These are phyloP conservation scores for Leccinum fallax DNA, from an alignment of 1,284 basidiomycete species.

Conservation along the genomic window DNA sequence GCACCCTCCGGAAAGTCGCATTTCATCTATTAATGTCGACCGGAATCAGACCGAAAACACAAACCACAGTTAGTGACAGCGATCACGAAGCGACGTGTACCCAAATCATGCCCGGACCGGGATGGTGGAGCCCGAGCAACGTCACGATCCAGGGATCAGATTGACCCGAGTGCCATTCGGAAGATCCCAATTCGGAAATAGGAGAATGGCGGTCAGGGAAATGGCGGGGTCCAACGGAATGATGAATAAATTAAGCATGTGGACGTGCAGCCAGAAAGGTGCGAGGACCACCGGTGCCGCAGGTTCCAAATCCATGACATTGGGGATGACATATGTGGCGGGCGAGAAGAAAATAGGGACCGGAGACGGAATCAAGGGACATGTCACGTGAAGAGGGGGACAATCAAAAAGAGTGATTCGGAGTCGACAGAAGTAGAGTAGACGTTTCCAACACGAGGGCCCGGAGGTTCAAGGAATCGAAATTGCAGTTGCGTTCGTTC, in stretches of 20 bases:
- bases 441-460: conserved; percentile 26
- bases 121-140: conserved; percentile 1
- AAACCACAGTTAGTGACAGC: conserved; percentile 15
- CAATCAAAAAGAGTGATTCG: conserved; percentile 3
- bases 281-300: conserved; percentile 4
- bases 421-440: conserved; percentile 9
- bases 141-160: conserved; percentile 11
- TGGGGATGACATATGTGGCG: neutral
- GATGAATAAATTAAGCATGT: conserved; percentile 4
- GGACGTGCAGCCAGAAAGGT: neutral
- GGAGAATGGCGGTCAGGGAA: conserved; percentile 5
- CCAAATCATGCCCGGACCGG: conserved; percentile 1
- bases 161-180: conserved; percentile 12
- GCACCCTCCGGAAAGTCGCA: conserved; percentile 72
- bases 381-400: conserved; percentile 3
- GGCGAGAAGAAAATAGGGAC: neutral
- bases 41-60: conserved; percentile 10
- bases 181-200: conserved; percentile 18
- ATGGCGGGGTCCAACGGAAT: conserved; percentile 7
- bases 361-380: neutral
- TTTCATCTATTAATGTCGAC: conserved; percentile 61
- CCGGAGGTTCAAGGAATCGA: conserved; percentile 27
- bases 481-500: conserved; percentile 28
- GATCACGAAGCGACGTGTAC: conserved; percentile 1
- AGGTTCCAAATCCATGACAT: conserved; percentile 17